Evolutionary conservation across 2,329 filamentous ascomycete genomes (phyloP), one percentile per base, ranked within the genome.

Genomic region (Diaporthe sp.): DNA sequence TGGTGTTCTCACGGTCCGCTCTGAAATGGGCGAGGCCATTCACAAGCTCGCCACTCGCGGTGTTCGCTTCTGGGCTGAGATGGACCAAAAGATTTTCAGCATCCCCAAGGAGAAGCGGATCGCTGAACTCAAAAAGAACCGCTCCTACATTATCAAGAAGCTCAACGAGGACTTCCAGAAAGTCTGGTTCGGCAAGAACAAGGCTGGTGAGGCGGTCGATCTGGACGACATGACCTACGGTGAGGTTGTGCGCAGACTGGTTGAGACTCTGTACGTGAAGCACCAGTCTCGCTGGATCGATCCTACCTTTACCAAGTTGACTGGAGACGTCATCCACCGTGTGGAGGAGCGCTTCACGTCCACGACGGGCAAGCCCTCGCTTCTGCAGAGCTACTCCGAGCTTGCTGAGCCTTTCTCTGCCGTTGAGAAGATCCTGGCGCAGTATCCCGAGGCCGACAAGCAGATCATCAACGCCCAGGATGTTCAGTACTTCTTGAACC

Each of bases 1-100:
- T 80, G 97, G 97, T 82, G 92, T 99, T 77, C 96, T 99, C 80
- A 99, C 97, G 37, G 97, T 99, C 65, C 92, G 95, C 77, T 99
- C 97, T 1, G 97, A 99, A 86, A 99, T 99, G 97, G 97, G 97
- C 59, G 97, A 99, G 88, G 97, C 97, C 8, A 99, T 99, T 76
- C 97, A 99, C 88, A 99, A 99, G 88, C 91, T 99, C 75, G 97
- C 97, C 22, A 99, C 97, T 65, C 94, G 97, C 74, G 97, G 97
- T 90, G 96, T 99, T 63, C 88, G 91, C 71, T 98, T 99, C 88
- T 99, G 97, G 97, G 93, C 95, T 66, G 97, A 99, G 86, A 98
- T 99, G 95, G 97, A 99, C 81, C 91, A 97, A 84, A 98, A 97
- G 86, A 98, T 99, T 80, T 99, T 99, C 88, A 94, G 92, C 81